Evolutionary conservation across 768 basidiomycete species (phyloP).

Genomic region (Dioszegia hungarica): DNA sequence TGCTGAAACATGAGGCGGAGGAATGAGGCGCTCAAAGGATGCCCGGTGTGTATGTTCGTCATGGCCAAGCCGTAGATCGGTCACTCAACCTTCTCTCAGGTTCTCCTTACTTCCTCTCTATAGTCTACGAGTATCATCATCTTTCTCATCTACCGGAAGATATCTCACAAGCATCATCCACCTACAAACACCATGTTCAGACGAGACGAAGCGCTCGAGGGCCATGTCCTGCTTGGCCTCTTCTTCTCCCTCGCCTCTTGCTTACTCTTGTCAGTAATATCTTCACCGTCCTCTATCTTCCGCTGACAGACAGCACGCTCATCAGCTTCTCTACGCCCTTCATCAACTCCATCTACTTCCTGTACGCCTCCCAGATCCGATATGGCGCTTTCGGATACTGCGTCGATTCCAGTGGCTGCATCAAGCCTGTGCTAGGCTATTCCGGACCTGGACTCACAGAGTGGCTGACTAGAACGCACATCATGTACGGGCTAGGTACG

Average conservation of each 20-base stretch:
- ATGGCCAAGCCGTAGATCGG: too few relatives aligned
- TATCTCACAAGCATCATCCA: too few relatives aligned
- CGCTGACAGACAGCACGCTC: conserved; percentile 19
- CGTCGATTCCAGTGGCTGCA: background rate
- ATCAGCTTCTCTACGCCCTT: conserved; percentile 42
- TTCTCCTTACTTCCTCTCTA: too few relatives aligned
- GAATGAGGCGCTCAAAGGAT: too few relatives aligned
- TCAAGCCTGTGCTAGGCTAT: conserved; percentile 17
- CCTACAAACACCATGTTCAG: background rate
- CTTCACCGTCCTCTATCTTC: background rate
- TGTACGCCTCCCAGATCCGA: conserved; percentile 4
- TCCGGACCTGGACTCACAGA: conserved; percentile 6
- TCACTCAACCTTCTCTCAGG: too few relatives aligned
- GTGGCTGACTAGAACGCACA: conserved; percentile 25
- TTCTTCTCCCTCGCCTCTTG: conserved; percentile 1
- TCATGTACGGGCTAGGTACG: conserved; percentile 31
- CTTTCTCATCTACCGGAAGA: too few relatives aligned
- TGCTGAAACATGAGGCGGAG: too few relatives aligned
- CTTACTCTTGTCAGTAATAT: conserved; percentile 12
- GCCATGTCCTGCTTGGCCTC: conserved; percentile 18
- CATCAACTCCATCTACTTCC: conserved; percentile 37
- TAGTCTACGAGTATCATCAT: too few relatives aligned
- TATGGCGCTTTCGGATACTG: conserved; percentile 38
- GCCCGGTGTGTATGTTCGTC: too few relatives aligned
- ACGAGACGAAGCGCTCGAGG: conserved; percentile 16